Conservation (phyloP, 495 filamentous ascomycete species). For the Penicillium cataractarum region DNA sequence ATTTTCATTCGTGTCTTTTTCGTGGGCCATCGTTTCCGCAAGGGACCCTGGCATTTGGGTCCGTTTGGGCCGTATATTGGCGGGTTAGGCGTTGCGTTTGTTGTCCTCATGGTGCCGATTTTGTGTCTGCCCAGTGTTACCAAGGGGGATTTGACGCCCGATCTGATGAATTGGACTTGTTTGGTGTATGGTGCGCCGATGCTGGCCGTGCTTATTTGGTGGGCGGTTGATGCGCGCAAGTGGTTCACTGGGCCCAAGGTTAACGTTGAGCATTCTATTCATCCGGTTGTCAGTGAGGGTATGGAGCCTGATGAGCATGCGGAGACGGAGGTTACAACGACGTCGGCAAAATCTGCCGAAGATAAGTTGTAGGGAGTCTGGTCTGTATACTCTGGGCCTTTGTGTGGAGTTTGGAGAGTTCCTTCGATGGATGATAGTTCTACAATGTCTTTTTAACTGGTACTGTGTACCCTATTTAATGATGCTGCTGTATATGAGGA, state of each 20-base stretch:
- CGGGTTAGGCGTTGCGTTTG: slow-evolving; percentile 61
- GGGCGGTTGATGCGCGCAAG: slow-evolving; percentile 67
- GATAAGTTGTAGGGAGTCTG: neutral
- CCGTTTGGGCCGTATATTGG: slow-evolving; percentile 64
- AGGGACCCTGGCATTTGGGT: slow-evolving; percentile 77
- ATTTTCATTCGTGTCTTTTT: slow-evolving; percentile 77
- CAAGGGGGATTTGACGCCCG: slow-evolving; percentile 58
- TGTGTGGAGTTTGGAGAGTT: neutral
- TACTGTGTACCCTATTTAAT: slow-evolving; percentile 9
- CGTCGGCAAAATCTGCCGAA: slow-evolving; percentile 67
- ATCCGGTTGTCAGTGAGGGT: slow-evolving; percentile 29
- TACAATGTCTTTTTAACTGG: neutral
- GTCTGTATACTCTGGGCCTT: neutral
- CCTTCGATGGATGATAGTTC: neutral
- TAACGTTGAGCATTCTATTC: slow-evolving; percentile 51
- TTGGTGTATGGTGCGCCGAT: slow-evolving; percentile 75
- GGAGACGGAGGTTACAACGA: slow-evolving; percentile 41
- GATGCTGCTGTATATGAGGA: slow-evolving; percentile 2
- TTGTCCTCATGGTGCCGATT: slow-evolving; percentile 74
- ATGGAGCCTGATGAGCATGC: slow-evolving; percentile 23
- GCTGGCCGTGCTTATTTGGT: slow-evolving; percentile 67
- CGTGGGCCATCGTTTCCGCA: slow-evolving; percentile 69
- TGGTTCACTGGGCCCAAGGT: slow-evolving; percentile 81
- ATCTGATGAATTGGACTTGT: slow-evolving; percentile 76
- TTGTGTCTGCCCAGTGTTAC: slow-evolving; percentile 67